These are phyloP conservation scores for Aspergillus spinulosporus DNA, from an alignment of 2,329 filamentous ascomycete species.

Conservation along the genomic window DNA sequence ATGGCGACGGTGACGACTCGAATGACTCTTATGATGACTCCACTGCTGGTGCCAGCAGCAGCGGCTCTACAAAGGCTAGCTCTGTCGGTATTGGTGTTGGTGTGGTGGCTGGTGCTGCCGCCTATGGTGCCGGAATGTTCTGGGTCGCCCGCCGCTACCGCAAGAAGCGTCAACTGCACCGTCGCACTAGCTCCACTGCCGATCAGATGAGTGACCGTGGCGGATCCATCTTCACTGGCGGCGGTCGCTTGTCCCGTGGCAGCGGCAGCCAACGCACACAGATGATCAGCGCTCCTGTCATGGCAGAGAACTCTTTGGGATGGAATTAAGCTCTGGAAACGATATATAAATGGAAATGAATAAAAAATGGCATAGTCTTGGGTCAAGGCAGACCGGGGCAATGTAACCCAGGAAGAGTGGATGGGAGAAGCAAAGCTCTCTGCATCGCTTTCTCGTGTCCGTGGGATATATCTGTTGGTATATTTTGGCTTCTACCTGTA, in stretches of 20 bases:
- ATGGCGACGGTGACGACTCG: slow-evolving; percentile 34
- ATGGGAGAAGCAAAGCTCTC: slow-evolving; percentile 15
- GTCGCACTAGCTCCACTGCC: slow-evolving; percentile 70
- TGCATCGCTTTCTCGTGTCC: slow-evolving; percentile 9
- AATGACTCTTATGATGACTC: slow-evolving; percentile 41
- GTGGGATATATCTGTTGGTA: slow-evolving; percentile 16
- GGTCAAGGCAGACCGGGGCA: slow-evolving; percentile 21
- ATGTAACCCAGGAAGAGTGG: slow-evolving; percentile 10
- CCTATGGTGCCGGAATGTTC: slow-evolving; percentile 95
- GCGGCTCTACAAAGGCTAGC: slow-evolving; percentile 40
- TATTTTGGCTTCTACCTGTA: slow-evolving; percentile 29
- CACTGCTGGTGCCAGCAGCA: slow-evolving; percentile 52
- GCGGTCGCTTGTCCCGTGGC: slow-evolving; percentile 47
- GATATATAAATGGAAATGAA: slow-evolving; percentile 19
- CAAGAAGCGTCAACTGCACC: slow-evolving; percentile 75
- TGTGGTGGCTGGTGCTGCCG: slow-evolving; percentile 72
- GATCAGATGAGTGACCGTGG: slow-evolving; percentile 68
- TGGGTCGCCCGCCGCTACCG: slow-evolving; percentile 87
- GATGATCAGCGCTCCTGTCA: slow-evolving; percentile 84
- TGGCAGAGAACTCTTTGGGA: slow-evolving; percentile 90
- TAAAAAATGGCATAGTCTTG: slow-evolving; percentile 9
- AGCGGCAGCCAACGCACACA: slow-evolving; percentile 65
- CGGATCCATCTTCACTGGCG: slow-evolving; percentile 40
- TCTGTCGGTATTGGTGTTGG: slow-evolving; percentile 71
- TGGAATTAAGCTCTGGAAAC: slow-evolving; percentile 69